Percentiles rank a stretch among this genome's conserved stretches.
Conservation (phyloP, 75 land plant genomes). For the Pinus tabuliformis region DNA sequence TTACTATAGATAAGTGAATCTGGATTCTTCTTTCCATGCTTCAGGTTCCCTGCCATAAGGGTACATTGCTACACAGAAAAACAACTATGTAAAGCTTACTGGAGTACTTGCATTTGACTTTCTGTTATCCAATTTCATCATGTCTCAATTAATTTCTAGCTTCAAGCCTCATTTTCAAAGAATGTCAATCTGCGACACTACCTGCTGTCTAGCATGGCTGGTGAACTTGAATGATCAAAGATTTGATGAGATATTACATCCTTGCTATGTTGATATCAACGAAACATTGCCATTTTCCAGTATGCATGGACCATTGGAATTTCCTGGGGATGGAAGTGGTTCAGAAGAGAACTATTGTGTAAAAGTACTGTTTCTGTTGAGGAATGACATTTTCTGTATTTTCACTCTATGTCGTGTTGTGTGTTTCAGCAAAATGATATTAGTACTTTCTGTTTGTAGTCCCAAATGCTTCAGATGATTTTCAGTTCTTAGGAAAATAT, state of each 20-base stretch:
- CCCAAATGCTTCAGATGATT: not conserved
- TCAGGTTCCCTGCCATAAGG: no score
- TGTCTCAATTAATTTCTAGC: slow-evolving; percentile 7
- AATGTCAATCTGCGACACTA: slow-evolving; percentile 35
- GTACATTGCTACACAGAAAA: no score
- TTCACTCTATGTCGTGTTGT: not conserved
- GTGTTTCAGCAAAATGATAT: not conserved
- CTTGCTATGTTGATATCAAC: slow-evolving; percentile 38
- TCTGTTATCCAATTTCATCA: no score
- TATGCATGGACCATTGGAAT: slow-evolving; percentile 59
- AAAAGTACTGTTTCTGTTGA: slow-evolving; percentile 17
- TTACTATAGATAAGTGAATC: no score
- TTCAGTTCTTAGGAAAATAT: not conserved
- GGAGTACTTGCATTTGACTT: no score
- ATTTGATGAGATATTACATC: slow-evolving; percentile 55
- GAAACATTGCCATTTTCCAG: slow-evolving; percentile 37
- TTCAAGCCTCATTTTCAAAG: slow-evolving; percentile 63
- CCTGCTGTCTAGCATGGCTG: slow-evolving; percentile 60
- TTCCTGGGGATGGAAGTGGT: slow-evolving; percentile 42
- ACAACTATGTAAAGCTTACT: no score
- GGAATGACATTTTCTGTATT: not conserved
- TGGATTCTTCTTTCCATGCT: no score
- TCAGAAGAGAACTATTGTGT: slow-evolving; percentile 35
- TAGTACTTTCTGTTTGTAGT: no score
- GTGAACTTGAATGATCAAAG: slow-evolving; percentile 71